Percentiles rank a stretch among this genome's conserved stretches.
Conservation (phyloP, 2,329 filamentous ascomycete genomes). For the Claviceps sp. region DNA sequence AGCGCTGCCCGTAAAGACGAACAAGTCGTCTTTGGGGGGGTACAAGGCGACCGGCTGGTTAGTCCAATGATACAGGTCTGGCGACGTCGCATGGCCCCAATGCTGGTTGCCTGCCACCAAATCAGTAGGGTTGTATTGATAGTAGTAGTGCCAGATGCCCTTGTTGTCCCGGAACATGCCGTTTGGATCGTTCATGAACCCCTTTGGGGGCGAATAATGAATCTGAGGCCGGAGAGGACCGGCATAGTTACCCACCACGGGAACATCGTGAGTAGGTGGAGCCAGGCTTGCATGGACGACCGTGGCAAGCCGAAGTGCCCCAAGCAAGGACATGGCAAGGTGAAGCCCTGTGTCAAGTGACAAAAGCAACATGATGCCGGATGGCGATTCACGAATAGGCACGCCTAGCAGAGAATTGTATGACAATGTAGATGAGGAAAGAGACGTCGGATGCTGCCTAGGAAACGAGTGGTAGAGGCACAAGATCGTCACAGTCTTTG, state of each 20-base stretch:
- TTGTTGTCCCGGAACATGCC: constrained; percentile 32
- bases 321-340: background rate
- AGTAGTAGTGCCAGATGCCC: constrained; percentile 50
- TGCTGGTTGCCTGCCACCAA: constrained; percentile 45
- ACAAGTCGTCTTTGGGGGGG: constrained; percentile 28
- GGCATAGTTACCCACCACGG: background rate
- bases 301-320: background rate
- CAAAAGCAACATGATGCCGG: no score
- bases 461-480: no score
- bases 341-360: no score
- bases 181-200: constrained; percentile 3
- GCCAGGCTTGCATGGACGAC: background rate
- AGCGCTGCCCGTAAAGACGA: constrained; percentile 39
- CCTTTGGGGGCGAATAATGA: constrained; percentile 2
- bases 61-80: constrained; percentile 10
- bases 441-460: no score
- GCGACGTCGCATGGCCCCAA: constrained; percentile 53
- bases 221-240: constrained; percentile 10
- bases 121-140: constrained; percentile 37
- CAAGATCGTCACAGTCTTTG: no score
- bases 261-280: background rate
- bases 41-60: constrained; percentile 51
- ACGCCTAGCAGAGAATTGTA: no score
- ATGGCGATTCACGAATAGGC: no score
- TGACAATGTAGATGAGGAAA: no score